Base-by-base conservation (phyloP, 805 yeast species). In the Dipodascus geniculatus region DNA sequence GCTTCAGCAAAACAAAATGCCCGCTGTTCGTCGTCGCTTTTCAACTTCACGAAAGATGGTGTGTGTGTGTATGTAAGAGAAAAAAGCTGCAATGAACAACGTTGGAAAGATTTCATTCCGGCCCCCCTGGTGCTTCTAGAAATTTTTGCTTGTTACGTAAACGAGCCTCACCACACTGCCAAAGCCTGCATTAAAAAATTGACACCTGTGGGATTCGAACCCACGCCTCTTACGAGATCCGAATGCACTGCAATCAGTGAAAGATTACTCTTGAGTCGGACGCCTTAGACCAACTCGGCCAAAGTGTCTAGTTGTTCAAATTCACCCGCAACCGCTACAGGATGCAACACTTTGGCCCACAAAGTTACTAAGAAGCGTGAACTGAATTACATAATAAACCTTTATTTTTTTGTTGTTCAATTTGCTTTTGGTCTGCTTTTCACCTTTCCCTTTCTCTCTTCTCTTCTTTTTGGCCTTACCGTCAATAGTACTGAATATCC, bases 211-310 rank as follows among this genome's bases (percentile, higher is more conserved):
- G 44, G 44, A 38, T 38, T 38, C 44, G 44, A 38, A 38, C 44
- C 44, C 44, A 38, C 44, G 44, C 44, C 44, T 38, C 44, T 38
- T 38, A 38, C 44, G 44, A 38, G 44, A 38, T 38, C 44, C 44
- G 44, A 38, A 38, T 38, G 44, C 44, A 38, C 44, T 38, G 44
- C 19, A 38, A 38, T 38, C 11, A 38, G 44, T 38, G 44, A n/a
- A 38, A 38, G 44, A 38, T 38, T 38, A 38, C 44, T 38, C 44
- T 38, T 38, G 44, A 38, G 44, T 38, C 44, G 44, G 44, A 38
- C 44, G 44, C 44, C 44, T 38, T 38, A 38, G 44, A 38, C 44
- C 44, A 38, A 38, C 44, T 38, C 44, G 44, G 44, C 44, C 44
- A 38, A 38, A 38, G 17, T 38, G 44, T 38, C 44, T 28, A 28